A percentile compares a stretch with the other conserved stretches of the same genome.
phyloP scores from a whole-genome alignment of 2,329 filamentous ascomycete genomes.

The Escovopsis sp. region DNA sequence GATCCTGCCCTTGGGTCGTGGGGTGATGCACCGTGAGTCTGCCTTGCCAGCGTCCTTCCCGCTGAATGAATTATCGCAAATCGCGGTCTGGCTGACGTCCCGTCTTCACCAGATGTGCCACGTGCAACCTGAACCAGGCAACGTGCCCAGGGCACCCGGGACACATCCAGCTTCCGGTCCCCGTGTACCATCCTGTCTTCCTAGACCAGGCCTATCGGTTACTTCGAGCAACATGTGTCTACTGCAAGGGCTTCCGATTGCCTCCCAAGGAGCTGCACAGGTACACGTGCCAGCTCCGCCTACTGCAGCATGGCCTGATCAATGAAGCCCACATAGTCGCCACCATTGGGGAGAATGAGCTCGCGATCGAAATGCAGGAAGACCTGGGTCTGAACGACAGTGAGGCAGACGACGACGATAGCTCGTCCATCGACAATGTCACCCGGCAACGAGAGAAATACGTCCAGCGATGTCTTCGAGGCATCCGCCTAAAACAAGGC shows the following conservation, averaged over 20 bases:
- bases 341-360: conserved; percentile 29
- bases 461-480: conserved; percentile 55
- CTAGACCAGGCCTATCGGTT: conserved; percentile 82
- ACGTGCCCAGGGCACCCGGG: conserved; percentile 86
- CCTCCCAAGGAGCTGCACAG: conserved; percentile 61
- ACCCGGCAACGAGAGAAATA: conserved; percentile 44
- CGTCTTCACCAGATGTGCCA: conserved; percentile 57
- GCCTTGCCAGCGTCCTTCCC: conserved; percentile 3
- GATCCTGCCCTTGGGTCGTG: conserved; percentile 84
- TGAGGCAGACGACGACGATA: conserved; percentile 50
- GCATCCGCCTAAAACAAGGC: conserved; percentile 33
- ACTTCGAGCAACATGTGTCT: conserved; percentile 74
- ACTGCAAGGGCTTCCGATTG: conserved; percentile 78
- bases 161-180: conserved; percentile 86
- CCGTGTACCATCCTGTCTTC: conserved; percentile 92
- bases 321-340: conserved; percentile 49
- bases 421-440: conserved; percentile 33
- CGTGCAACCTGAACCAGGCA: conserved; percentile 70
- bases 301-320: conserved; percentile 73
- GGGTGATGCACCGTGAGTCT: conserved; percentile 60
- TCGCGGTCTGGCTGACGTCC: neutral
- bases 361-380: conserved; percentile 19
- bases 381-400: conserved; percentile 31
- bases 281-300: conserved; percentile 68
- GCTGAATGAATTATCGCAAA: neutral